These are phyloP conservation scores for Trichoderma simmonsii DNA, from an alignment of 2,329 filamentous ascomycete species.

Conservation along the genomic window DNA sequence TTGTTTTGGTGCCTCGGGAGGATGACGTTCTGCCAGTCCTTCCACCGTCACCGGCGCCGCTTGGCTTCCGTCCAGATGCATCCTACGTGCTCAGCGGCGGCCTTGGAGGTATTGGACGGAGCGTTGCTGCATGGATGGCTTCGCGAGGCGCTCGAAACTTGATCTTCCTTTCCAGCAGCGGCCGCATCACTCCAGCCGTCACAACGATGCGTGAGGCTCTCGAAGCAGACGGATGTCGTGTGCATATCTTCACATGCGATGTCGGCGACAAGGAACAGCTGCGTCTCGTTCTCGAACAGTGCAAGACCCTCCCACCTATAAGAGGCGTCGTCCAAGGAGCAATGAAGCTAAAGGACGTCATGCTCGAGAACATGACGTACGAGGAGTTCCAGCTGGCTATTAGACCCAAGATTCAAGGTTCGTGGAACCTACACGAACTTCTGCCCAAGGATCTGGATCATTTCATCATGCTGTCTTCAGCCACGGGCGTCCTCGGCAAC, in stretches of 20 bases:
- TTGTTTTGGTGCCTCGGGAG: conserved; percentile 19
- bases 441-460: conserved; percentile 36
- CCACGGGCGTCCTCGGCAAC: conserved; percentile 32
- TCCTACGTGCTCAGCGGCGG: conserved; percentile 26
- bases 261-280: conserved; percentile 17
- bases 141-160: conserved; percentile 29
- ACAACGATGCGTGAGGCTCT: conserved; percentile 20
- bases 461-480: conserved; percentile 36
- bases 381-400: conserved; percentile 30
- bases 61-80: conserved; percentile 15
- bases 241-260: conserved; percentile 23
- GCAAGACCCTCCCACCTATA: conserved; percentile 23
- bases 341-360: conserved; percentile 17
- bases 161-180: conserved; percentile 30
- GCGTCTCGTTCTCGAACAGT: conserved; percentile 1
- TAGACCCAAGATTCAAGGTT: conserved; percentile 33
- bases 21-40: conserved; percentile 20
- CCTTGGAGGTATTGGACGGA: conserved; percentile 24
- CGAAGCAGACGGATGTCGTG: conserved; percentile 15
- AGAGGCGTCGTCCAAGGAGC: conserved; percentile 25
- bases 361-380: conserved; percentile 25
- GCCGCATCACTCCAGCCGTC: conserved; percentile 17
- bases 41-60: neutral
- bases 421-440: conserved; percentile 33
- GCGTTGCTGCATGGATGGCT: conserved; percentile 22